Base-by-base conservation (phyloP, 2,329 filamentous ascomycete species). In the Endoconidiophora laricicola region DNA sequence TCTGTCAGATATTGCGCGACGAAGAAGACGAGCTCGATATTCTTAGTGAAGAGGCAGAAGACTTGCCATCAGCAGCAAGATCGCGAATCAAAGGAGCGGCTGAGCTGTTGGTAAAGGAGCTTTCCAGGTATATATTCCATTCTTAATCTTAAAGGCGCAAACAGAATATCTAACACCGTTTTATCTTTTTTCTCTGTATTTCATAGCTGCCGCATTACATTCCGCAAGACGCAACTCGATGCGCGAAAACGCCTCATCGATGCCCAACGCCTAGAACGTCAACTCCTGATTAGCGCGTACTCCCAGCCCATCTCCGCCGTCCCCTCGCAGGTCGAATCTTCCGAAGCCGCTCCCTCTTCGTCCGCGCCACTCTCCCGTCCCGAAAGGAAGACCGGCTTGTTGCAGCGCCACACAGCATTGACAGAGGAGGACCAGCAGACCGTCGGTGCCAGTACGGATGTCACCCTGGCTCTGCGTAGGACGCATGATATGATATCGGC, bases 401-500 rank as follows among this genome's bases (percentile, higher is more conserved):
- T 65, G 56, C 60, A 61, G 18, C 58, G 65, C 14, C 58, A 61
- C 18, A 57, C 63, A 44, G 62, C 61, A 56, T 60, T 68, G 18
- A 63, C 81, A 3, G 77, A 79, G 20, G 78, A 86, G 57, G 79
- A 84, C 61, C 81, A 91, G 55, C 72, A 86, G 56, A 73, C 80
- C 40, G 71, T 86, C 12, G 78, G 79, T 54, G 83, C 90, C 0
- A 85, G 84, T 29, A 79, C 74, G 56, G 86, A 93, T 67, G 83
- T 96, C 49, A 96, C 90, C 2, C 71, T 79, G 45, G 84, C 87
- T 1, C 73, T 98, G 48, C 76, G 86, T 54, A 74, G 87, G 54
- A 93, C 90, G 4, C 88, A 96, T 65, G 78, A 84, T 55, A 74
- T 94, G 59, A 88, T 96, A 69, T 79, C 85, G 55, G 73, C 78